phyloP scores from a whole-genome alignment of 441 rosid genomes.

The Omphalea diandra region DNA sequence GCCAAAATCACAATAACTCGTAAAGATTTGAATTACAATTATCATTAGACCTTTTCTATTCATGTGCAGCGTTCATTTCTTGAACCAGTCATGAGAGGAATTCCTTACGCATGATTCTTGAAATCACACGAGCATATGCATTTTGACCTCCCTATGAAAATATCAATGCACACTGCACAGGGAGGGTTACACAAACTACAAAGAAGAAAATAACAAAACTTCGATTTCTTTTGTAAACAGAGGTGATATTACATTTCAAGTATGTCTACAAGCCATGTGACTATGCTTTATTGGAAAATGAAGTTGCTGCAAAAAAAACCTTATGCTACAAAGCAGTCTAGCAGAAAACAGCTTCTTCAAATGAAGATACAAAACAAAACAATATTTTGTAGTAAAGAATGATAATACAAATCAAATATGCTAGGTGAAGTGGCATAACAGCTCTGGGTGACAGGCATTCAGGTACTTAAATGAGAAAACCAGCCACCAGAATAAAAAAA shows the following conservation, averaged over 20 bases:
- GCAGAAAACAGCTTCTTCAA: not conserved
- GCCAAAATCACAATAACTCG: no score
- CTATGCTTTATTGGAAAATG: not conserved
- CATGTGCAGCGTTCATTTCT: no score
- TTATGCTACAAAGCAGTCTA: constrained; percentile 1
- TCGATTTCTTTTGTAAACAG: not conserved
- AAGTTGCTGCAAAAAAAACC: constrained; percentile 12
- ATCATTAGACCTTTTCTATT: no score
- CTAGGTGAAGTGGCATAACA: constrained; percentile 24
- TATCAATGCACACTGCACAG: no score
- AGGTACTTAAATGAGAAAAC: constrained; percentile 17
- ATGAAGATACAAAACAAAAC: not conserved
- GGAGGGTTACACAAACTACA: no score
- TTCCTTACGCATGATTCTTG: no score
- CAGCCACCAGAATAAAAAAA: constrained; percentile 32
- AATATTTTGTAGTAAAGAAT: constrained; percentile 42
- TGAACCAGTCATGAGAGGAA: no score
- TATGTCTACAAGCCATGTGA: constrained; percentile 2
- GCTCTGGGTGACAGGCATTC: constrained; percentile 23
- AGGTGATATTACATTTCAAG: not conserved
- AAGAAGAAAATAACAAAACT: not conserved
- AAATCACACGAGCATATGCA: no score
- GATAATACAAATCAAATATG: constrained; percentile 53
- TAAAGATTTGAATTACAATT: no score
- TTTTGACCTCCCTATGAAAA: no score